phyloP scores from a whole-genome alignment of 2,329 filamentous ascomycete genomes.

The Colletotrichum sidae region DNA sequence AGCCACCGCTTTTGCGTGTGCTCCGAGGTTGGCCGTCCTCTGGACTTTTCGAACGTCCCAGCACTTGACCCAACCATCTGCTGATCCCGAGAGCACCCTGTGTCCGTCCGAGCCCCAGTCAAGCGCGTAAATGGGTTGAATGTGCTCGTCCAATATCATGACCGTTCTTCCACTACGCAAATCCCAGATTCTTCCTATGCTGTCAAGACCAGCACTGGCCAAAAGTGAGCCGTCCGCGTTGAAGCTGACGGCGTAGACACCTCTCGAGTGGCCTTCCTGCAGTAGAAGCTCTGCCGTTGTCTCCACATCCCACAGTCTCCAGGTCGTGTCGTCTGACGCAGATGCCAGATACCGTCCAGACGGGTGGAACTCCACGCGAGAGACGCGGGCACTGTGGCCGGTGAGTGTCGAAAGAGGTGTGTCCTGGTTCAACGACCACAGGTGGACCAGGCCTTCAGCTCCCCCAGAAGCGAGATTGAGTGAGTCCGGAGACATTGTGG shows the following conservation, averaged over 20 bases:
- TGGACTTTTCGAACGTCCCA: constrained; percentile 96
- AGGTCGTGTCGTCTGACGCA: constrained; percentile 95
- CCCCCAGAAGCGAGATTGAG: constrained; percentile 93
- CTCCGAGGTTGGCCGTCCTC: constrained; percentile 85
- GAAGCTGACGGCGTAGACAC: constrained; percentile 91
- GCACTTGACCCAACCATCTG: constrained; percentile 96
- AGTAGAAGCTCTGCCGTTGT: constrained; percentile 85
- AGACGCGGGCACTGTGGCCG: constrained; percentile 89
- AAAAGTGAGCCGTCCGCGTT: constrained; percentile 91
- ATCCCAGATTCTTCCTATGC: constrained; percentile 96
- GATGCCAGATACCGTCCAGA: constrained; percentile 91
- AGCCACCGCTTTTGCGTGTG: constrained; percentile 90
- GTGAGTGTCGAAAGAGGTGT: constrained; percentile 85
- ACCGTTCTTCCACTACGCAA: constrained; percentile 90
- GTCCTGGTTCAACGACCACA: constrained; percentile 91
- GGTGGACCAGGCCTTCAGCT: constrained; percentile 85
- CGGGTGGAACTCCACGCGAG: constrained; percentile 93
- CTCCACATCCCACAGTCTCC: constrained; percentile 95
- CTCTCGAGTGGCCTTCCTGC: constrained; percentile 94
- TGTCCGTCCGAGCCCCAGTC: constrained; percentile 95
- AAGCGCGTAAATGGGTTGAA: constrained; percentile 91
- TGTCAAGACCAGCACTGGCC: constrained; percentile 93
- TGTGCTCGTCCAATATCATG: constrained; percentile 88
- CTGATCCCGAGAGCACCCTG: constrained; percentile 91
- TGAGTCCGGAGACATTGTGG: constrained; percentile 76